phyloP scores from a whole-genome alignment of 2,329 filamentous ascomycete genomes.

The Seiridium cupressi region DNA sequence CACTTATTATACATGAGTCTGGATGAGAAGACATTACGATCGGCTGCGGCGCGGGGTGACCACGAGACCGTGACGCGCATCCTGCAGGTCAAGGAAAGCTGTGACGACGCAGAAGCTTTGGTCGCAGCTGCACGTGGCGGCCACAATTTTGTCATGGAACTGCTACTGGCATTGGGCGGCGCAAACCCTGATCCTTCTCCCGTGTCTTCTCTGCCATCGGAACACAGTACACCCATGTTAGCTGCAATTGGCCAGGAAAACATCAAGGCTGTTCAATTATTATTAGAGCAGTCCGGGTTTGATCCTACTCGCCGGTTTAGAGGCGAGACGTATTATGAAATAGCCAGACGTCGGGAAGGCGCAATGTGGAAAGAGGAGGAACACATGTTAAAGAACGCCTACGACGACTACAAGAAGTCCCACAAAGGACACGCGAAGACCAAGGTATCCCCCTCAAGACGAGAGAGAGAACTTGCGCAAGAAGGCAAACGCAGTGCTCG shows the following conservation, averaged over 20 bases:
- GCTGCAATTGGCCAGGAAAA: slow-evolving; percentile 90
- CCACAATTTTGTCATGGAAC: slow-evolving; percentile 81
- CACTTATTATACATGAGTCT: slow-evolving; percentile 62
- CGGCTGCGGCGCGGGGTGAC: slow-evolving; percentile 60
- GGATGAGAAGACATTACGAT: slow-evolving; percentile 59
- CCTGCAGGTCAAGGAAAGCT: slow-evolving; percentile 58
- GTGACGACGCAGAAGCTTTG: slow-evolving; percentile 79
- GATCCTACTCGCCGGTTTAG: slow-evolving; percentile 77
- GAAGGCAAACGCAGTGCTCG: slow-evolving; percentile 43
- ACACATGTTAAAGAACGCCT: slow-evolving; percentile 73
- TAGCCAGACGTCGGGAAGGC: slow-evolving; percentile 78
- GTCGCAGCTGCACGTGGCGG: slow-evolving; percentile 90
- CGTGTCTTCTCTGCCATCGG: slow-evolving; percentile 56
- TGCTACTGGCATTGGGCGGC: slow-evolving; percentile 68
- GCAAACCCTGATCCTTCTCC: slow-evolving; percentile 69
- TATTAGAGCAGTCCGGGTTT: slow-evolving; percentile 75
- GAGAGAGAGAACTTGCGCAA: slow-evolving; percentile 36
- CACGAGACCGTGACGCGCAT: slow-evolving; percentile 61
- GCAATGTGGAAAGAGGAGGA: slow-evolving; percentile 90
- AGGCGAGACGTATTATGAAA: slow-evolving; percentile 81
- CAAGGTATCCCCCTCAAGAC: slow-evolving; percentile 44
- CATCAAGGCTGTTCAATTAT: slow-evolving; percentile 76
- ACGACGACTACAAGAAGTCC: slow-evolving; percentile 60
- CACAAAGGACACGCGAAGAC: slow-evolving; percentile 47
- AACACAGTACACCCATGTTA: slow-evolving; percentile 87